These are phyloP conservation scores for Apocynum venetum DNA, from an alignment of 257 asterid species.

Conservation along the genomic window DNA sequence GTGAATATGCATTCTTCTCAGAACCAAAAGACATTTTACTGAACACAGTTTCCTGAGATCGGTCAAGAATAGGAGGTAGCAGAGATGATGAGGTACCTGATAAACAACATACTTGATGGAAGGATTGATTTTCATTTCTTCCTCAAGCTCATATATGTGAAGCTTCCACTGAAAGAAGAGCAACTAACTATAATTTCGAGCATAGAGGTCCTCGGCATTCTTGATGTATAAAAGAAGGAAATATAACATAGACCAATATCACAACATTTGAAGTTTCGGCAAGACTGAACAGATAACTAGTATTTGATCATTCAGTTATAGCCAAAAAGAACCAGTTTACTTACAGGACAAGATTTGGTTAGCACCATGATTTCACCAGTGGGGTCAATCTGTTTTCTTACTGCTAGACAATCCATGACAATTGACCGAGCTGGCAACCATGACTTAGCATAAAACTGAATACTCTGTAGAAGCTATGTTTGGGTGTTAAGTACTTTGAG, in stretches of 20 bases:
- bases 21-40: not conserved
- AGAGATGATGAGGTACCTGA: conserved; percentile 13
- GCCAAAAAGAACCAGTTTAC: conserved; percentile 7
- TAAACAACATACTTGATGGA: conserved; percentile 25
- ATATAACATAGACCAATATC: not conserved
- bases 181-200: not conserved
- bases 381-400: conserved; percentile 25
- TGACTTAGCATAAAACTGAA: conserved; percentile 23
- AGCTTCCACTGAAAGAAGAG: conserved; percentile 30
- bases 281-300: not conserved
- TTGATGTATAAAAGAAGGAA: not conserved
- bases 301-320: not conserved
- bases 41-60: not conserved
- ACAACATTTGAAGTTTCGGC: not conserved
- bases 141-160: conserved; percentile 31
- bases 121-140: conserved; percentile 27
- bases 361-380: conserved; percentile 27
- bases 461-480: not conserved
- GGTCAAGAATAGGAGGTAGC: not conserved
- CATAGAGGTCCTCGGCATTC: not conserved
- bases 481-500: not conserved
- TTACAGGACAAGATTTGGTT: conserved; percentile 28
- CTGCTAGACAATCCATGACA: conserved; percentile 25
- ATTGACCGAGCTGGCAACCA: conserved; percentile 29
- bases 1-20: not conserved